phyloP scores from a whole-genome alignment of 176 grass and related monocot species.

The Oryza coarctata region DNA sequence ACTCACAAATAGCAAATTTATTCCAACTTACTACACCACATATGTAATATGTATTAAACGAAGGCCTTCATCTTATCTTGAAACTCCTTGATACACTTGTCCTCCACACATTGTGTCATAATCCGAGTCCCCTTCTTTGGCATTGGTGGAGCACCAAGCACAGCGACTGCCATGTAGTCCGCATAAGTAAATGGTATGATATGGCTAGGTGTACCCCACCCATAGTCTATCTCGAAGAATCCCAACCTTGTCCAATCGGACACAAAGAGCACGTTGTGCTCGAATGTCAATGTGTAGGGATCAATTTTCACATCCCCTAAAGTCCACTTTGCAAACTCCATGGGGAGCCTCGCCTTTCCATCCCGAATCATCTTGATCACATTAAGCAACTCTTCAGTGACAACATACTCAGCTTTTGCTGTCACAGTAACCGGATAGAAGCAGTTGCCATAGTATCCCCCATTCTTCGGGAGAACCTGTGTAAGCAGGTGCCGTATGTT shows the following conservation, averaged over 20 bases:
- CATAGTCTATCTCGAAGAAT: conserved; percentile 64
- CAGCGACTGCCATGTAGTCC: conserved; percentile 63
- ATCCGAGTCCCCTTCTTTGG: conserved; percentile 55
- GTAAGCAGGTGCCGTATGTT: conserved; percentile 60
- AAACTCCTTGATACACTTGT: conserved; percentile 42
- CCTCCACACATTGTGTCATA: conserved; percentile 68
- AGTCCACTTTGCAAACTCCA: conserved; percentile 45
- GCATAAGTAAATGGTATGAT: conserved; percentile 61
- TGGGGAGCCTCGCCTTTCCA: conserved; percentile 47
- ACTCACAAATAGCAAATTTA: neutral
- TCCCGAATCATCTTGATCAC: conserved; percentile 64
- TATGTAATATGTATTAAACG: neutral
- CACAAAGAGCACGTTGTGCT: conserved; percentile 64
- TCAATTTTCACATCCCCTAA: conserved; percentile 46
- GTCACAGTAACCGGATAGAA: conserved; percentile 62
- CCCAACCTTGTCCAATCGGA: conserved; percentile 74
- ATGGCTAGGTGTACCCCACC: conserved; percentile 62
- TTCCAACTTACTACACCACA: neutral
- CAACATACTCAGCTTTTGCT: conserved; percentile 21
- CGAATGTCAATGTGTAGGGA: conserved; percentile 46
- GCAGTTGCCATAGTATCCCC: conserved; percentile 71
- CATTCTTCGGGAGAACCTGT: conserved; percentile 39
- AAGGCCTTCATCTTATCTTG: conserved; percentile 54
- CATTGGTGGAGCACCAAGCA: conserved; percentile 50
- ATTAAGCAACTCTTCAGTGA: conserved; percentile 13